phyloP scores from a whole-genome alignment of 306 rosid genomes.

The Corylus avellana region DNA sequence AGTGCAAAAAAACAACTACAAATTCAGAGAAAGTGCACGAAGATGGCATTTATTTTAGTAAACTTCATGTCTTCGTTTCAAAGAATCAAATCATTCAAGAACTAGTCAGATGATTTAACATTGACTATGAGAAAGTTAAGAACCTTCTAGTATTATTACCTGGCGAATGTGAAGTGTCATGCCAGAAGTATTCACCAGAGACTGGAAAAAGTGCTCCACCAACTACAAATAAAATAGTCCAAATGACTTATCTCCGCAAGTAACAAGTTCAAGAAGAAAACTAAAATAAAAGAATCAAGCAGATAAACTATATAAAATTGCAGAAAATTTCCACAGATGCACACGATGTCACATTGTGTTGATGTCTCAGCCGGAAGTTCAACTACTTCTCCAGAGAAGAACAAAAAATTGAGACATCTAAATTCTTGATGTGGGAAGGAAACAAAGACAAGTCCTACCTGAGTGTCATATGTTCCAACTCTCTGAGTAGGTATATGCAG shows the following conservation, averaged over 20 bases:
- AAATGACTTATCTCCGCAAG: conserved; percentile 6
- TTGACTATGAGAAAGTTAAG: conserved; percentile 12
- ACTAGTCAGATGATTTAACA: background rate
- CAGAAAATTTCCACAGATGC: background rate
- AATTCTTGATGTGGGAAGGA: conserved; percentile 4
- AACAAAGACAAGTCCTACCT: conserved; percentile 50
- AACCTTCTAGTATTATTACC: conserved; percentile 50
- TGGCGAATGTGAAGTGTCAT: conserved; percentile 95
- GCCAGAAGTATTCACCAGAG: conserved; percentile 92
- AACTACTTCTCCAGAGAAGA: conserved; percentile 14
- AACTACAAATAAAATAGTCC: conserved; percentile 46
- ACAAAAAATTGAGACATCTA: conserved; percentile 10
- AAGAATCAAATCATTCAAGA: background rate
- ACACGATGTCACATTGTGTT: background rate
- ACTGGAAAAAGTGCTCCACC: conserved; percentile 98
- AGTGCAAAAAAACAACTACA: background rate
- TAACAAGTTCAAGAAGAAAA: background rate
- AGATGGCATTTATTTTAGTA: conserved; percentile 8
- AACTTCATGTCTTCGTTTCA: background rate
- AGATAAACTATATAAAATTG: background rate
- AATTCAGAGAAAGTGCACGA: background rate
- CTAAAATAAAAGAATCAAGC: background rate
- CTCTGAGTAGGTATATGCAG: conserved; percentile 81
- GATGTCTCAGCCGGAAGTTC: background rate
- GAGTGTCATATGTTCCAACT: conserved; percentile 93